Evolutionary conservation across 371 early-diverging fungal species (phyloP), one percentile per base, ranked within the genome.

Genomic region (Mucor velutinosus): DNA sequence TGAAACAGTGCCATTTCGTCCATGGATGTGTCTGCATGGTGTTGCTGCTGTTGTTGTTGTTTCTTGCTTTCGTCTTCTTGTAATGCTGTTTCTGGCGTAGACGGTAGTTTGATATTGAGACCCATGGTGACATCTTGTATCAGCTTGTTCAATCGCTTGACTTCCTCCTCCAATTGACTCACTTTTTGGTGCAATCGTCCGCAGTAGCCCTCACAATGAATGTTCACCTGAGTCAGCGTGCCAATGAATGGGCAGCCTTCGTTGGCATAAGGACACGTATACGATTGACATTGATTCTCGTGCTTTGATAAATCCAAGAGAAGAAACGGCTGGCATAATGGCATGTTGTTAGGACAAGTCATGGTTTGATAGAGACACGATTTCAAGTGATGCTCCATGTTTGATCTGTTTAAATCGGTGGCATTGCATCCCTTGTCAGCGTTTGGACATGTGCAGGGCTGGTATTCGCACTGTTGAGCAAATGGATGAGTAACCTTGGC

Each of bases 221-320:
- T 62, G 7, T 70, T 70, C 15, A 60, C 72, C 37, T 84, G 76
- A 4, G 61, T 23, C 12, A 71, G 33, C 0, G 82, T 78, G 5
- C 75, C 82, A 7, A 80, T 59, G 67, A 73, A 84, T 1, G 76
- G 56, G 64, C 84, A 84, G 0, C 84, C 84, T 69, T 75, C 76
- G 11, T 49, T 25, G 1, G 73, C 71, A 47, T 72, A 84, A 4
- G 70, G 71, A 60, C 84, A 84, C 3, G 66, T 64, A 65, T 78
- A 84, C 21, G 77, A 80, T 55, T 66, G 70, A 61, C 84, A 84
- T 67, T 71, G 56, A 32, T 60, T 67, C 51, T 81, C 82, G 47
- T 84, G 84, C 15, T 53, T 64, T 0, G 66, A 19, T 41, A 62
- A 37, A 55, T 80, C 76, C 60, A 78, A 76, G 7, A 78, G 73